Conservation (phyloP, 768 basidiomycete genomes). For the Leucogyrophana mollusca region DNA sequence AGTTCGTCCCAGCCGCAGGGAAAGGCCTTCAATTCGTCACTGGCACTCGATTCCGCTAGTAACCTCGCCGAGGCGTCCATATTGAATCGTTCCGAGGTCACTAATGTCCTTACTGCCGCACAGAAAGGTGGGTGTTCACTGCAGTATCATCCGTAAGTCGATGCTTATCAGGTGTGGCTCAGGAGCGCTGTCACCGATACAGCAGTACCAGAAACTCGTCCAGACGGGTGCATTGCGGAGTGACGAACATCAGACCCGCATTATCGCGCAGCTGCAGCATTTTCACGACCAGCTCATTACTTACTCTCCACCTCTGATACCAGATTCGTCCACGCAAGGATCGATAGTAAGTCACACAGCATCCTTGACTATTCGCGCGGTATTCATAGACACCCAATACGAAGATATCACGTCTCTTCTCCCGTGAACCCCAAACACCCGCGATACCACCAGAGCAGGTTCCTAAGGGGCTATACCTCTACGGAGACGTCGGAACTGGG, state of each 20-base stretch:
- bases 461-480: constrained; percentile 91
- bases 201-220: constrained; percentile 49
- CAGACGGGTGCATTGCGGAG: constrained; percentile 54
- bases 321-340: constrained; percentile 30
- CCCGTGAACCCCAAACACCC: constrained; percentile 16
- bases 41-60: constrained; percentile 30
- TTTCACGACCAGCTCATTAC: constrained; percentile 68
- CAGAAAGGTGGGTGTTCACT: not conserved
- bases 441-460: constrained; percentile 45
- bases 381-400: constrained; percentile 15
- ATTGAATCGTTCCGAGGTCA: not conserved
- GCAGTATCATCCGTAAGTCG: not conserved
- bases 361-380: constrained; percentile 22
- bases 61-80: constrained; percentile 1
- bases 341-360: constrained; percentile 31
- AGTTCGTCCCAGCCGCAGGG: constrained; percentile 17
- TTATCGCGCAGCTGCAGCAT: constrained; percentile 78
- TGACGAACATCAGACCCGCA: constrained; percentile 82
- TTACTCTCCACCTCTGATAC: constrained; percentile 71
- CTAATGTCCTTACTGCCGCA: not conserved
- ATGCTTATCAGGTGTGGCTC: not conserved
- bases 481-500: constrained; percentile 95
- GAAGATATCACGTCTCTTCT: constrained; percentile 29
- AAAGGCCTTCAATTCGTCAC: constrained; percentile 32
- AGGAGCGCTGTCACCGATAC: constrained; percentile 21